phyloP scores from a whole-genome alignment of 768 basidiomycete species.

The Hypholoma fasciculare region DNA sequence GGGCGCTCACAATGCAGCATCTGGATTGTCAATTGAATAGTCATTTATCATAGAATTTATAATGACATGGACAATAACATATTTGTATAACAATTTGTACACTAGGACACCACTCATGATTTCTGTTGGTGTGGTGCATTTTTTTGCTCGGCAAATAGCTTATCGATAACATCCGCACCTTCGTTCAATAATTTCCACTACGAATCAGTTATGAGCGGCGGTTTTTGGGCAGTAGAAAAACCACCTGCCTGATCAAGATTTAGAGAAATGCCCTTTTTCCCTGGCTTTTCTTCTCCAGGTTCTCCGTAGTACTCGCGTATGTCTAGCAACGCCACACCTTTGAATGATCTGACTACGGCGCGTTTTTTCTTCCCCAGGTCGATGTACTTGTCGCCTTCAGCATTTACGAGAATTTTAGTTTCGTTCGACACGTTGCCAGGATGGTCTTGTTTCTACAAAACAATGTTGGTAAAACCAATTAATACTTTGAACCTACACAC shows the following conservation, averaged over 20 bases:
- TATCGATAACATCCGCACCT: constrained; percentile 46
- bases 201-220: background rate
- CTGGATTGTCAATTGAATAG: constrained; percentile 49
- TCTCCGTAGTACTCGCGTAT: constrained; percentile 72
- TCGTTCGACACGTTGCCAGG: background rate
- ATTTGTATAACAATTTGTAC: background rate
- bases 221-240: background rate
- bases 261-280: constrained; percentile 80
- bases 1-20: constrained; percentile 72
- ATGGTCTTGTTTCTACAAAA: background rate
- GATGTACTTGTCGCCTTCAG: constrained; percentile 54
- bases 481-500: background rate
- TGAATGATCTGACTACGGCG: constrained; percentile 50
- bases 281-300: constrained; percentile 63
- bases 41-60: background rate
- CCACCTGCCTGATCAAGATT: constrained; percentile 56
- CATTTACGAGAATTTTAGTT: constrained; percentile 27
- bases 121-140: constrained; percentile 11
- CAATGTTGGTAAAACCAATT: background rate
- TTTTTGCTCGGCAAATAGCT: constrained; percentile 41
- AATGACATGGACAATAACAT: constrained; percentile 3
- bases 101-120: constrained; percentile 8
- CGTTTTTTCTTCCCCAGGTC: constrained; percentile 75
- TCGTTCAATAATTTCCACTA: constrained; percentile 63
- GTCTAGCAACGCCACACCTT: constrained; percentile 60